Percentiles rank a stretch among this genome's conserved stretches.
Evolutionary conservation across 2,329 filamentous ascomycete species (phyloP).

Genomic region (Eutypa lata): DNA sequence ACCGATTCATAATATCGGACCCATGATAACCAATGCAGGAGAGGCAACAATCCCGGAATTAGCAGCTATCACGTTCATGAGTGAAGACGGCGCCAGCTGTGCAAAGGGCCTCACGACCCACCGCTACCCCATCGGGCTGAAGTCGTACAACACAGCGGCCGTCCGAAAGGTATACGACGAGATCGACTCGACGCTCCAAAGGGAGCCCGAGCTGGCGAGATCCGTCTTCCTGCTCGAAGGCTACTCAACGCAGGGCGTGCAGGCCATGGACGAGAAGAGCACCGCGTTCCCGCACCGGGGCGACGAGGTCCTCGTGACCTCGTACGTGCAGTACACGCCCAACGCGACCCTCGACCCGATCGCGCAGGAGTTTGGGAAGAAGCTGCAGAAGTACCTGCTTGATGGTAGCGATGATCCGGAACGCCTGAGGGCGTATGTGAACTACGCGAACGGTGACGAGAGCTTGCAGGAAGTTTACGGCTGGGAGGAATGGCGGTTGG

Average conservation of each 20-base stretch:
- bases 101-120: constrained; percentile 13
- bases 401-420: constrained; percentile 14
- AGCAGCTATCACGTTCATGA: constrained; percentile 12
- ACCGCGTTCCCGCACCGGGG: constrained; percentile 17
- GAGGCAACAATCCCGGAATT: constrained; percentile 10
- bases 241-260: constrained; percentile 18
- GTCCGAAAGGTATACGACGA: constrained; percentile 15
- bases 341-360: constrained; percentile 9
- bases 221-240: constrained; percentile 20
- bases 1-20: constrained; percentile 12
- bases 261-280: constrained; percentile 9
- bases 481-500: constrained; percentile 15
- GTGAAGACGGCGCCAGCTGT: constrained; percentile 12
- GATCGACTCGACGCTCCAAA: constrained; percentile 12
- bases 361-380: constrained; percentile 11
- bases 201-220: constrained; percentile 10
- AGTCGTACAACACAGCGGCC: constrained; percentile 10
- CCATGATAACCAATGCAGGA: constrained; percentile 10
- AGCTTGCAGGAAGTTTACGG: constrained; percentile 12
- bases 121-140: constrained; percentile 16
- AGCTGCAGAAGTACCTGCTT: constrained; percentile 8
- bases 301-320: constrained; percentile 15
- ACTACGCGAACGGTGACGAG: constrained; percentile 18
- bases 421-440: constrained; percentile 15
- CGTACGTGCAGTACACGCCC: constrained; percentile 15